A percentile compares a stretch with the other conserved stretches of the same genome.
Conservation (phyloP, 2,329 filamentous ascomycete species). For the Sclerotinia borealis region DNA sequence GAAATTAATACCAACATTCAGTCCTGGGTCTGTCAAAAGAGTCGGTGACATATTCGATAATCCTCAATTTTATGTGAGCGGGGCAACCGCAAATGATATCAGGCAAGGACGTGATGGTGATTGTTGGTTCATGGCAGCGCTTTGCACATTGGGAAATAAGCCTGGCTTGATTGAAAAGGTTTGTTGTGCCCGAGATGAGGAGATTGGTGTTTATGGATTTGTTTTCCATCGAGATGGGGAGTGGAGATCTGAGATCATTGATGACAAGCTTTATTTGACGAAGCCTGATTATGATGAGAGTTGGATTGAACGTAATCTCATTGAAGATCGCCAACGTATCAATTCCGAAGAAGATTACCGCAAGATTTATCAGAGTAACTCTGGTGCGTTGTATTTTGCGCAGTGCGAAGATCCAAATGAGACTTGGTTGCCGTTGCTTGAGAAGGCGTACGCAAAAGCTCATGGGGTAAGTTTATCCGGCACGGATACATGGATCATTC, state of each 20-base stretch:
- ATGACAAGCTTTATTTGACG: constrained; percentile 81
- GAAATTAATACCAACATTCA: not conserved
- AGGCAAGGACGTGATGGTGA: constrained; percentile 73
- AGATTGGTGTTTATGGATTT: constrained; percentile 80
- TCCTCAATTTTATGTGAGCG: constrained; percentile 70
- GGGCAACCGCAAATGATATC: constrained; percentile 67
- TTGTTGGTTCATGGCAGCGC: constrained; percentile 78
- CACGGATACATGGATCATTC: not conserved
- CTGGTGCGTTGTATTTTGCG: constrained; percentile 71
- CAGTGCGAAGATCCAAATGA: constrained; percentile 71
- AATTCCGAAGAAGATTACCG: constrained; percentile 52
- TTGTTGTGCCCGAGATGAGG: constrained; percentile 35
- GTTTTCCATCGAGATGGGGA: constrained; percentile 82
- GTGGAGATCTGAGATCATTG: constrained; percentile 81
- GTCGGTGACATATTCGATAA: constrained; percentile 68
- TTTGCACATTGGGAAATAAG: constrained; percentile 61
- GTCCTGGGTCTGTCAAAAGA: constrained; percentile 45
- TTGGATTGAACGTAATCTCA: constrained; percentile 61
- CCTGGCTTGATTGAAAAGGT: constrained; percentile 40
- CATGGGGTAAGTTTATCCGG: constrained; percentile 42
- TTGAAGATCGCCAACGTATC: constrained; percentile 62
- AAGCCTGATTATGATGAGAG: constrained; percentile 72
- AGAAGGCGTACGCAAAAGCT: constrained; percentile 80
- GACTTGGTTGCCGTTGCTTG: constrained; percentile 74
- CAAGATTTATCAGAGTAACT: constrained; percentile 46